phyloP scores from a whole-genome alignment of 345 rosid genomes.

The Sisymbrium altissimum region DNA sequence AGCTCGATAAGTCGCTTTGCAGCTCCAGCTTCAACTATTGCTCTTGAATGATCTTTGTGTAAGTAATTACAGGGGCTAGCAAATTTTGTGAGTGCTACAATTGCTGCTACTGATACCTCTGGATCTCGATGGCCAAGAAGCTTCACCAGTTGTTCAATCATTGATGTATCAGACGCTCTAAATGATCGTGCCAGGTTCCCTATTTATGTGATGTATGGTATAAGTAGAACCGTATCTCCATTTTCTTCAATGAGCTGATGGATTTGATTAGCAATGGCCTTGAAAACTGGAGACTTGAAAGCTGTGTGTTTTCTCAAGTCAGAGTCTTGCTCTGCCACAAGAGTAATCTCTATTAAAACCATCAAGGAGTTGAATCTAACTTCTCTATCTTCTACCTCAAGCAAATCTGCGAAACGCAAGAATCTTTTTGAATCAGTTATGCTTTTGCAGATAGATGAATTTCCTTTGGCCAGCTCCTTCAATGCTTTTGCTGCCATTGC shows the following conservation, averaged over 20 bases:
- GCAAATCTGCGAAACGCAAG: slow-evolving; percentile 53
- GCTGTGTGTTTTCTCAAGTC: slow-evolving; percentile 67
- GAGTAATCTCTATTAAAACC: slow-evolving; percentile 76
- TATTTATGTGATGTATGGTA: slow-evolving; percentile 60
- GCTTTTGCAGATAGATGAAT: slow-evolving; percentile 59
- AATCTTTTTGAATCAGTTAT: slow-evolving; percentile 79
- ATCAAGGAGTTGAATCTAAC: slow-evolving; percentile 61
- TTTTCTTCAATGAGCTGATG: slow-evolving; percentile 48
- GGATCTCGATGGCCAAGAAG: slow-evolving; percentile 71
- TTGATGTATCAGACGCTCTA: slow-evolving; percentile 70
- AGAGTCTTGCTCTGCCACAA: slow-evolving; percentile 64
- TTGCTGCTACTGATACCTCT: slow-evolving; percentile 55
- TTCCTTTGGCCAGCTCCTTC: slow-evolving; percentile 66
- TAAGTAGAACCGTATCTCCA: slow-evolving; percentile 51
- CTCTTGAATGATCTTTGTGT: slow-evolving; percentile 70
- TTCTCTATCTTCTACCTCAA: slow-evolving; percentile 62
- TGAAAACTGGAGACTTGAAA: slow-evolving; percentile 72
- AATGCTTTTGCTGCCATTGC: slow-evolving; percentile 83
- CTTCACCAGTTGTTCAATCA: slow-evolving; percentile 67
- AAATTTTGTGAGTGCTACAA: slow-evolving; percentile 67
- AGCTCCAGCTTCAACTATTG: slow-evolving; percentile 67
- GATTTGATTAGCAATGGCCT: slow-evolving; percentile 67
- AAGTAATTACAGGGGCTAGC: slow-evolving; percentile 67
- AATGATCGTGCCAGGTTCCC: slow-evolving; percentile 89
- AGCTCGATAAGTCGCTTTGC: slow-evolving; percentile 68